phyloP scores from a whole-genome alignment of 352 stramenopile genomes.

The Phytophthora pseudosyringae region DNA sequence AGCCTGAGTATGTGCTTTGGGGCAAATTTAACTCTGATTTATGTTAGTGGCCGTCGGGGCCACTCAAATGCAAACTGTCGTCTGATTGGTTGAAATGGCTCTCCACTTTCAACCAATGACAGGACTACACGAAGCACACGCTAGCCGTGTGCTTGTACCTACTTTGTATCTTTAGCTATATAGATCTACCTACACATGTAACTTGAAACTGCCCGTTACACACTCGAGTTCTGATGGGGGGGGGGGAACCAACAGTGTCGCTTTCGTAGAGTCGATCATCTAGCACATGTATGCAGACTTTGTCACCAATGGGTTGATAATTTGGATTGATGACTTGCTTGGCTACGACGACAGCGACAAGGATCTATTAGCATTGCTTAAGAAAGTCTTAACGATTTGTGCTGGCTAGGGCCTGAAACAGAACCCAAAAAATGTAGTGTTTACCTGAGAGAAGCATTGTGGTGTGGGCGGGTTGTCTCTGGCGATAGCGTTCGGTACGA shows the following conservation, averaged over 20 bases:
- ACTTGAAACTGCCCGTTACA: no score
- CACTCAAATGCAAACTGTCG: no score
- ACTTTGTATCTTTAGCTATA: no score
- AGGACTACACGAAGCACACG: no score
- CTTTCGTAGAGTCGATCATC: conserved; percentile 17
- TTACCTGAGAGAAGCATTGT: neutral
- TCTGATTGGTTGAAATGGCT: no score
- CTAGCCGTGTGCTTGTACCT: no score
- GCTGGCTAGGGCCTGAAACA: neutral
- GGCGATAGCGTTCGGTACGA: neutral
- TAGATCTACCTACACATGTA: no score
- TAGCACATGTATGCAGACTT: conserved; percentile 22
- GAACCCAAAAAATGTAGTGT: neutral
- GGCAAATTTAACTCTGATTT: no score
- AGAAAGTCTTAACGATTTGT: neutral
- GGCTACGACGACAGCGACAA: conserved; percentile 3
- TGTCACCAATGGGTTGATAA: conserved; percentile 24
- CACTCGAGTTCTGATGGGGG: conserved; percentile 19
- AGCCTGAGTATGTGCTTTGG: no score
- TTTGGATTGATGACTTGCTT: conserved; percentile 22
- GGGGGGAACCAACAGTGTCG: conserved; percentile 24
- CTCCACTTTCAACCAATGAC: no score
- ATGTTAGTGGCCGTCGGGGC: no score
- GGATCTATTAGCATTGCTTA: neutral
- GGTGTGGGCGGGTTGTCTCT: neutral